Percentiles rank a stretch among this genome's conserved stretches.
These are phyloP conservation scores for Colletotrichum sp. DNA, from an alignment of 2,329 filamentous ascomycete species.

Conservation along the genomic window DNA sequence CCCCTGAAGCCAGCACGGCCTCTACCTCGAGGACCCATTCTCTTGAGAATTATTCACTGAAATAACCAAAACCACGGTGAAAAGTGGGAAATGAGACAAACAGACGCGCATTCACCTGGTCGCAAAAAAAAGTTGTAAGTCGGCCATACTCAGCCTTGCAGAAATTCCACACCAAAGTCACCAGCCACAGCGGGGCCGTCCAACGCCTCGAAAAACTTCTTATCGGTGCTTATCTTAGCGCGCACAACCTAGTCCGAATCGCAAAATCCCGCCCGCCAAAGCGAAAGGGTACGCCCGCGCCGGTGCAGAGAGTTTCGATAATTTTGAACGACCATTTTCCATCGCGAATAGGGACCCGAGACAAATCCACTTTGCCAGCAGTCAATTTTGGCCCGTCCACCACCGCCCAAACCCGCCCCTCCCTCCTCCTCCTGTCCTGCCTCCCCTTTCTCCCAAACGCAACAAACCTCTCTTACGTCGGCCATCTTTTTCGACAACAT, in stretches of 20 bases:
- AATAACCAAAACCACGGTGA: neutral
- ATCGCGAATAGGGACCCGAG: slow-evolving; percentile 10
- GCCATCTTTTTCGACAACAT: neutral
- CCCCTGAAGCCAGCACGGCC: slow-evolving; percentile 30
- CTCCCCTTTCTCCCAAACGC: slow-evolving; percentile 22
- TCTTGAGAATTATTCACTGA: neutral
- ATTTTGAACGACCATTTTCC: neutral
- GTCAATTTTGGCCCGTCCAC: slow-evolving; percentile 22
- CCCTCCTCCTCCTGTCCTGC: slow-evolving; percentile 16
- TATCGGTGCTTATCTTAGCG: slow-evolving; percentile 52
- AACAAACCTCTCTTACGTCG: slow-evolving; percentile 18
- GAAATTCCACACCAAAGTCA: slow-evolving; percentile 21
- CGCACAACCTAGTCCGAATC: slow-evolving; percentile 56
- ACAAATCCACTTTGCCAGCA: slow-evolving; percentile 25
- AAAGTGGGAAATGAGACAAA: neutral
- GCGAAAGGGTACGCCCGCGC: slow-evolving; percentile 26
- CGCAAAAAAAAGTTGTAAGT: slow-evolving; percentile 23
- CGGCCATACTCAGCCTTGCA: slow-evolving; percentile 20
- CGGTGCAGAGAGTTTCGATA: slow-evolving; percentile 14
- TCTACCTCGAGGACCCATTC: slow-evolving; percentile 28
- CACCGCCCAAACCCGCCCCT: slow-evolving; percentile 6
- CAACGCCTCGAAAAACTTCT: slow-evolving; percentile 25
- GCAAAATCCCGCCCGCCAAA: slow-evolving; percentile 42
- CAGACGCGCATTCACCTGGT: neutral
- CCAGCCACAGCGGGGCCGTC: slow-evolving; percentile 25